Percentiles rank a stretch among this genome's conserved stretches.
phyloP scores from a whole-genome alignment of 371 early-diverging fungal species.

The Saksenaea oblongispora region DNA sequence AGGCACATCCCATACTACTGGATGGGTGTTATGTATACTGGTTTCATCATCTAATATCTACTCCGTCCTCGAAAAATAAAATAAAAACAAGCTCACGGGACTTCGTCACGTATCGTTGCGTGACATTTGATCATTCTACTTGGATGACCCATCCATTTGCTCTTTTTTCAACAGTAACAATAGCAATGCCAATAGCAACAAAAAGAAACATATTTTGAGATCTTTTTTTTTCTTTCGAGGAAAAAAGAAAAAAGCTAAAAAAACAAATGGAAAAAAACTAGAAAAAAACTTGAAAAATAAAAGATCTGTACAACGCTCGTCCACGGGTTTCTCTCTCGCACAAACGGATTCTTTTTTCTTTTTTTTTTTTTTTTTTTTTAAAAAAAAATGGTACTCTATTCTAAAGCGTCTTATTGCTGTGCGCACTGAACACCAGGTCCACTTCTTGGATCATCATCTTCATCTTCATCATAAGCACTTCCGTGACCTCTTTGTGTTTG shows the following conservation, averaged over 20 bases:
- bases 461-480: conserved; percentile 58
- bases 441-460: conserved; percentile 68
- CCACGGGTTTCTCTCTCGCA: not conserved
- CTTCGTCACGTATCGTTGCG: no score
- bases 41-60: no score
- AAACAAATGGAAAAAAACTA: not conserved
- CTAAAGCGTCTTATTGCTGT: conserved; percentile 73
- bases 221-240: not conserved
- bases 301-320: conserved; percentile 2
- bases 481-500: conserved; percentile 56
- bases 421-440: conserved; percentile 94
- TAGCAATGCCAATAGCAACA: no score
- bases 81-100: no score
- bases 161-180: no score
- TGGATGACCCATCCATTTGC: no score
- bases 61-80: no score
- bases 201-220: no score
- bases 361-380: not conserved
- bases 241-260: not conserved
- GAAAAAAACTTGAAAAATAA: not conserved
- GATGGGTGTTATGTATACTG: no score
- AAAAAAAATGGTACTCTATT: conserved; percentile 10
- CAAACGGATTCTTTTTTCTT: not conserved
- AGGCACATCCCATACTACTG: no score
- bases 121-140: no score